These are phyloP conservation scores for Leccinum imitatum DNA, from an alignment of 768 basidiomycete genomes.

Conservation along the genomic window DNA sequence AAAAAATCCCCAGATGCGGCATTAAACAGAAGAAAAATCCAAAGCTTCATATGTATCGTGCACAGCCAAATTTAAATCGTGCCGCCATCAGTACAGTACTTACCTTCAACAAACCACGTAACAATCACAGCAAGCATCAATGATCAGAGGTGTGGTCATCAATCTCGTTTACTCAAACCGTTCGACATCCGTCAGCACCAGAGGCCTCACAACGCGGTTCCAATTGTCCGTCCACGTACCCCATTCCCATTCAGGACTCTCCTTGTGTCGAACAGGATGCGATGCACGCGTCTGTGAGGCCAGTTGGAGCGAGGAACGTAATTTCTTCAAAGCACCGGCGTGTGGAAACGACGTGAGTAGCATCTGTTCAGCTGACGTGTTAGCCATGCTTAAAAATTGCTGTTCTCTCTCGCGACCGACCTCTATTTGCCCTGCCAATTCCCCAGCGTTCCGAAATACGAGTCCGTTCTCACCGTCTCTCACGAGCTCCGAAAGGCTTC, in stretches of 20 bases:
- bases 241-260: conserved; percentile 53
- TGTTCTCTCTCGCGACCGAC: conserved; percentile 17
- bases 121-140: not conserved
- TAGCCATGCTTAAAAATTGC: not conserved
- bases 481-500: conserved; percentile 84
- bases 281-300: conserved; percentile 30
- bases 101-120: not conserved
- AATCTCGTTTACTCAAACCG: conserved; percentile 17
- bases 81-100: not conserved
- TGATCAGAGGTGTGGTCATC: not conserved
- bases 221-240: conserved; percentile 86
- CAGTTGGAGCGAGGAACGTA: conserved; percentile 50
- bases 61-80: not conserved
- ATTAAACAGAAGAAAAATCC: not conserved
- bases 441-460: conserved; percentile 63
- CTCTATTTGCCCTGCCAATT: conserved; percentile 74
- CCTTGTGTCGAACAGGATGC: conserved; percentile 19
- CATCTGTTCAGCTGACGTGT: conserved; percentile 37
- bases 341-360: conserved; percentile 62
- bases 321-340: conserved; percentile 45
- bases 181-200: conserved; percentile 40
- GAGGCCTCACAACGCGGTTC: conserved; percentile 62
- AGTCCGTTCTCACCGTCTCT: conserved; percentile 82
- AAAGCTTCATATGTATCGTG: not conserved
- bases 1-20: not conserved